phyloP scores from a whole-genome alignment of 2,329 filamentous ascomycete species.

The Monosporascus sp. region DNA sequence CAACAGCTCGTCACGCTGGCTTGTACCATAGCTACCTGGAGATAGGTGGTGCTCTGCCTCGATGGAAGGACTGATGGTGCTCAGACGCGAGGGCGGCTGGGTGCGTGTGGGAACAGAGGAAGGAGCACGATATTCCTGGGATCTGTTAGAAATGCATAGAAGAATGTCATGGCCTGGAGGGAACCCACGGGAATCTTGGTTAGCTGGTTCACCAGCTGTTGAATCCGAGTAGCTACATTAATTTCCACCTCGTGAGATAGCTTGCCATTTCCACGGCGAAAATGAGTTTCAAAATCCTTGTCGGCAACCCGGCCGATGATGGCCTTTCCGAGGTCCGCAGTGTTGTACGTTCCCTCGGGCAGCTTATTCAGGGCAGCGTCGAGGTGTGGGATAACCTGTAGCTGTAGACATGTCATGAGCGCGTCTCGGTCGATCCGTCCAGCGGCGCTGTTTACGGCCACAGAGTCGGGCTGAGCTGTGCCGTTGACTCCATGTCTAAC shows the following conservation, averaged over 20 bases:
- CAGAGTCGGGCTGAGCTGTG: neutral
- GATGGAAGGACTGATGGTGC: neutral
- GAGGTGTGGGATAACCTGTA: conserved; percentile 23
- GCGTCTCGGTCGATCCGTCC: conserved; percentile 5
- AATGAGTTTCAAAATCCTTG: conserved; percentile 17
- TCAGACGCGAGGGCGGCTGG: neutral
- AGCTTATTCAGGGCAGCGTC: conserved; percentile 15
- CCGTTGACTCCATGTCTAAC: neutral
- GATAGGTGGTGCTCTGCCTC: neutral
- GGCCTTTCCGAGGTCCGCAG: conserved; percentile 15
- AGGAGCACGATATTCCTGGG: conserved; percentile 16
- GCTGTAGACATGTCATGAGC: conserved; percentile 16
- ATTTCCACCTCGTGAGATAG: conserved; percentile 12
- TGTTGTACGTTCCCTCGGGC: conserved; percentile 12
- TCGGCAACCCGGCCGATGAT: conserved; percentile 18
- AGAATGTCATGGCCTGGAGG: neutral
- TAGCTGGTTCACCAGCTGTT: conserved; percentile 14
- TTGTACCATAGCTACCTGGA: neutral
- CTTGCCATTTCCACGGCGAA: conserved; percentile 13
- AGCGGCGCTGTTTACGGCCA: neutral
- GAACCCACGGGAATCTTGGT: conserved; percentile 13
- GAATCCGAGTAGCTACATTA: conserved; percentile 13
- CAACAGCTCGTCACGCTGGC: neutral
- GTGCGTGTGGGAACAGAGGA: neutral
- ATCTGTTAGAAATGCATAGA: neutral